Evolutionary conservation across 2,329 filamentous ascomycete species (phyloP).

Genomic region (Penicillium sp.): DNA sequence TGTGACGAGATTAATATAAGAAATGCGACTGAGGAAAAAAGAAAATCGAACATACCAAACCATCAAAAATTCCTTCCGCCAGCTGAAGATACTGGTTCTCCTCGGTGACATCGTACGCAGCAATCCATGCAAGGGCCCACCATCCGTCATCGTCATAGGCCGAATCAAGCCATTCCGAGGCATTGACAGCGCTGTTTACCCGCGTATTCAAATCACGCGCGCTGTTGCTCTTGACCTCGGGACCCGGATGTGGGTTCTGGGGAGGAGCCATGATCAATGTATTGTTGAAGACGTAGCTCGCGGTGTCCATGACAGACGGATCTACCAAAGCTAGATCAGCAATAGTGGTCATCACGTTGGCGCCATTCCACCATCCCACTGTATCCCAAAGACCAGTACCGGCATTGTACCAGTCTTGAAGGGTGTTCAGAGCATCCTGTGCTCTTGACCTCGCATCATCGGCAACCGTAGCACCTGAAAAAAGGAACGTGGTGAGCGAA

Average conservation of each 20-base stretch:
- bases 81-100: constrained; percentile 46
- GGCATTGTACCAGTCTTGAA: constrained; percentile 63
- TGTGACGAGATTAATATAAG: constrained; percentile 5
- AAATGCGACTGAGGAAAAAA: neutral
- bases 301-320: constrained; percentile 32
- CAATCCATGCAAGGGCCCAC: constrained; percentile 56
- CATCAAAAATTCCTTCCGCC: constrained; percentile 51
- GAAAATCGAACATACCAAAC: constrained; percentile 35
- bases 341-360: constrained; percentile 63
- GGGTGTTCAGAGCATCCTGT: constrained; percentile 37
- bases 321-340: constrained; percentile 52
- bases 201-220: constrained; percentile 5
- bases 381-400: constrained; percentile 62
- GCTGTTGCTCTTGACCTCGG: constrained; percentile 12
- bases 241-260: constrained; percentile 20
- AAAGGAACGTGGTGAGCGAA: constrained; percentile 7
- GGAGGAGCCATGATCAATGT: constrained; percentile 35
- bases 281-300: constrained; percentile 44
- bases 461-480: constrained; percentile 8
- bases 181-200: constrained; percentile 15
- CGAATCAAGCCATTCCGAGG: constrained; percentile 28
- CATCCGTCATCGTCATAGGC: constrained; percentile 55
- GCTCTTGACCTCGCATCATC: constrained; percentile 16
- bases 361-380: constrained; percentile 72
- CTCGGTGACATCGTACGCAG: constrained; percentile 53